Percentiles rank a stretch among this genome's conserved stretches.
These are phyloP conservation scores for Neohortaea acidophila DNA, from an alignment of 495 filamentous ascomycete species.

Conservation along the genomic window DNA sequence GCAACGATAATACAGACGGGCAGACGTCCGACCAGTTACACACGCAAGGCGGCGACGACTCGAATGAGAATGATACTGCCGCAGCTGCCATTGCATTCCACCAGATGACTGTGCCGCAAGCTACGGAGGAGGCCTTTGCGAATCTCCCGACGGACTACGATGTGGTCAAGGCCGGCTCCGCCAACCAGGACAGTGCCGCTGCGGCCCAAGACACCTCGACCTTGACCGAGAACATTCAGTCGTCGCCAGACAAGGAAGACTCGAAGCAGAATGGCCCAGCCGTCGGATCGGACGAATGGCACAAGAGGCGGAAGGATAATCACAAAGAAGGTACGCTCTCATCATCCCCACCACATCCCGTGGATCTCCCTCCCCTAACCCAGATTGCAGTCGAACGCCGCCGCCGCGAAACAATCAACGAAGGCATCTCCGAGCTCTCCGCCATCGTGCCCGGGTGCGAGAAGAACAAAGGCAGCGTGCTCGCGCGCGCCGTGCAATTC, in stretches of 20 bases:
- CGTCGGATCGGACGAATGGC: slow-evolving; percentile 94
- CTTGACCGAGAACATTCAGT: slow-evolving; percentile 17
- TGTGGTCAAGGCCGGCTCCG: slow-evolving; percentile 10
- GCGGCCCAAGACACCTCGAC: slow-evolving; percentile 18
- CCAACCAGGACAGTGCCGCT: slow-evolving; percentile 27
- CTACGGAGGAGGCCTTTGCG: slow-evolving; percentile 52
- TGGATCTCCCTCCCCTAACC: slow-evolving; percentile 2
- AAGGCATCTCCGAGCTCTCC: slow-evolving; percentile 94
- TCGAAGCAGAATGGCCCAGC: slow-evolving; percentile 53
- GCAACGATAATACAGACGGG: slow-evolving; percentile 11
- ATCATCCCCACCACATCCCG: slow-evolving; percentile 3
- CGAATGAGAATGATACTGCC: slow-evolving; percentile 39
- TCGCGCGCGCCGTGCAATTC: slow-evolving; percentile 85
- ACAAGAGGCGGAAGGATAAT: slow-evolving; percentile 92
- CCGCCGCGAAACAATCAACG: slow-evolving; percentile 95
- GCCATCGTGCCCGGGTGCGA: slow-evolving; percentile 97
- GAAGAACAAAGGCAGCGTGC: slow-evolving; percentile 96
- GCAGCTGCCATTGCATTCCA: slow-evolving; percentile 56
- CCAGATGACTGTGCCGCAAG: slow-evolving; percentile 52
- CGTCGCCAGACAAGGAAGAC: slow-evolving; percentile 17
- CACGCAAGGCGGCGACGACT: slow-evolving; percentile 4
- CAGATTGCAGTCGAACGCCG: slow-evolving; percentile 67
- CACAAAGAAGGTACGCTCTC: slow-evolving; percentile 93
- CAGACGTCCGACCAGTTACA: slow-evolving; percentile 18
- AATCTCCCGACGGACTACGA: slow-evolving; percentile 24